phyloP scores from a whole-genome alignment of 352 stramenopile species.

The Phytophthora sojae region DNA sequence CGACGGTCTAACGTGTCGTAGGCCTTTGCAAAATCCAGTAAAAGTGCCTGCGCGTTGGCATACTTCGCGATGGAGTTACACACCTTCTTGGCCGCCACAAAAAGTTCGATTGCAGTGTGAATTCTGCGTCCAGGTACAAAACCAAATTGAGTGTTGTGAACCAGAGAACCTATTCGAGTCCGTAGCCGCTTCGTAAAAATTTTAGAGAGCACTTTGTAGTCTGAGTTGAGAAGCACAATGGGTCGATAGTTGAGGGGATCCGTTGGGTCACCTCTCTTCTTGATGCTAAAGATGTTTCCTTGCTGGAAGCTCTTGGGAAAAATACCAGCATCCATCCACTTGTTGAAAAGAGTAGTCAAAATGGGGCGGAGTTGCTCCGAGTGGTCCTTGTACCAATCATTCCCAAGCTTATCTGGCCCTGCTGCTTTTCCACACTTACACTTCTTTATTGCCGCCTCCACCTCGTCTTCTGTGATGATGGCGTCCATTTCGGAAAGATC shows the following conservation, averaged over 20 bases:
- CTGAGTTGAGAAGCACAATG: constrained; percentile 1
- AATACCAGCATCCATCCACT: neutral
- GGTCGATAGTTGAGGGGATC: constrained; percentile 6
- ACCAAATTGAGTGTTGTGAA: constrained; percentile 1
- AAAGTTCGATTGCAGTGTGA: constrained; percentile 1
- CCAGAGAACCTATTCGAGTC: neutral
- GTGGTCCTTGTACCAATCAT: constrained; percentile 15
- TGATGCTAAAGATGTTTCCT: constrained; percentile 9
- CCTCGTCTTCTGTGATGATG: constrained; percentile 4
- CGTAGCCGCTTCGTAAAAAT: neutral
- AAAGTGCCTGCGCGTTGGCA: neutral
- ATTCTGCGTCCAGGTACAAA: constrained; percentile 3
- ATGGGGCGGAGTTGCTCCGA: neutral
- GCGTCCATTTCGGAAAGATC: neutral
- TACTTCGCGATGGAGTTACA: neutral
- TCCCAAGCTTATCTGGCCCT: constrained; percentile 1
- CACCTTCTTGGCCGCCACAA: neutral
- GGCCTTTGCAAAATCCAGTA: constrained; percentile 10
- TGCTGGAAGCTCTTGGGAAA: neutral
- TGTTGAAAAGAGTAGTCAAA: neutral
- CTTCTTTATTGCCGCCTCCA: neutral
- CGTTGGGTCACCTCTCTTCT: neutral
- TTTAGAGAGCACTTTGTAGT: neutral
- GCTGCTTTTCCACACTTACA: constrained; percentile 7
- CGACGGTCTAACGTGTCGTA: neutral